Evolutionary conservation across 352 stramenopile species (phyloP).

Genomic region (Blastocystis sp.): DNA sequence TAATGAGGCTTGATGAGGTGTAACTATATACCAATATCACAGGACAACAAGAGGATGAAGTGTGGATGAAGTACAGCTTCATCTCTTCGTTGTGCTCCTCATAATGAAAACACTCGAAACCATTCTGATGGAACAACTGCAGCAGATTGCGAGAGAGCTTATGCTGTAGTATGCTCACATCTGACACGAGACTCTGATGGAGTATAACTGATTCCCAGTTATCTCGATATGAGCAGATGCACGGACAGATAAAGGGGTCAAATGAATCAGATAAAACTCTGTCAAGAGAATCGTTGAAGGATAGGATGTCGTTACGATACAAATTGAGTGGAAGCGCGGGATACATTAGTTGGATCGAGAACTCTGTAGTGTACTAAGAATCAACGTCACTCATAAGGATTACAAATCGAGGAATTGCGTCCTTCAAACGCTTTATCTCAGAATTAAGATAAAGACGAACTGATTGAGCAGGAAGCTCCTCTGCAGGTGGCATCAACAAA

Average conservation of each 20-base stretch:
- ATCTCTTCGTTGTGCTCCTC: neutral
- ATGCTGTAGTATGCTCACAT: neutral
- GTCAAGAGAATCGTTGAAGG: neutral
- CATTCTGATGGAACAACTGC: neutral
- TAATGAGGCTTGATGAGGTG: neutral
- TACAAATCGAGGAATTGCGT: neutral
- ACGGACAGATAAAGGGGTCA: conserved; percentile 10
- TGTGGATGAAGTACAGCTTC: neutral
- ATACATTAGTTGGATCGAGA: neutral
- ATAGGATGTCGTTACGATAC: neutral
- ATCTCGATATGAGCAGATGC: neutral
- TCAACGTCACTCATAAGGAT: neutral
- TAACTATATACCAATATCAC: neutral
- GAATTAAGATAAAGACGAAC: neutral
- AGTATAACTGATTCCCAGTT: neutral
- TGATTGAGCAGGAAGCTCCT: neutral
- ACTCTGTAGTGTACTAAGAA: neutral
- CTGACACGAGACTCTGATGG: neutral
- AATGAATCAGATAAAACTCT: neutral
- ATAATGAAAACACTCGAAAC: neutral
- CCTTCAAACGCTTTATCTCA: neutral
- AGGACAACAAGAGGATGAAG: neutral
- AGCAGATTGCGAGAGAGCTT: neutral
- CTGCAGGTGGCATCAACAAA: neutral
- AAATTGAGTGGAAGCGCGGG: neutral